Evolutionary conservation across 345 rosid species (phyloP), one percentile per base, ranked within the genome.

Genomic region (Lagerstroemia speciosa): DNA sequence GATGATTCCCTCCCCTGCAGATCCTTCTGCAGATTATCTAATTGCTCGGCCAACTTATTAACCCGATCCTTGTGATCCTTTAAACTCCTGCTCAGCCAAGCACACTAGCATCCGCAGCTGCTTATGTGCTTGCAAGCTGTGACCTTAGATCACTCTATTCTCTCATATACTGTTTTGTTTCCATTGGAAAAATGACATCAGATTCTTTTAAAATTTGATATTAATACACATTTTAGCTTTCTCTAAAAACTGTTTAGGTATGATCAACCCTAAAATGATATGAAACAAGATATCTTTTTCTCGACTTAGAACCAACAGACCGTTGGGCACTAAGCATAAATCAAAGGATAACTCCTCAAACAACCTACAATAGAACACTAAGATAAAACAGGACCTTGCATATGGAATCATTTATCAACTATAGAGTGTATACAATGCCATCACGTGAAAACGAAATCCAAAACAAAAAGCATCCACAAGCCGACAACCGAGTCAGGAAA

Each of bases 51-150:
- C 46, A 93, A 83, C 81, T 85, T 80, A 70, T 83, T 82, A 31
- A 93, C 91, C 60, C 85, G 91, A 32, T 80, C 84, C 79, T 87
- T 92, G 0, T 89, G 94, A 74, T 84, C 90, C 74, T 83, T 76
- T 70, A 89, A 71, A 4, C 88, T 84, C 68, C 71, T 32, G 15
- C 82, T 86, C 82, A 85, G 79, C 70, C 66, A 75, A 71, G 72
- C 97, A 93, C 37, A 79, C 92, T 91, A 66, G 82, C 87, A 70
- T 87, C 90, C 17, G 97, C 95, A 60, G 89, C 85, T 69, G 78
- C 89, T 68, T 80, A 82, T 45, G 97, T 82, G 69, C 75, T 78
- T 64, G 76, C 79, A 52, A 93, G 86, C 79, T 93, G 94, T 38
- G 82, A 83, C 78, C 83, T 82, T 34, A 89, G 82, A 64, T 79